These are phyloP conservation scores for Phytopythium ostracodes DNA, from an alignment of 352 stramenopile species.

Conservation along the genomic window DNA sequence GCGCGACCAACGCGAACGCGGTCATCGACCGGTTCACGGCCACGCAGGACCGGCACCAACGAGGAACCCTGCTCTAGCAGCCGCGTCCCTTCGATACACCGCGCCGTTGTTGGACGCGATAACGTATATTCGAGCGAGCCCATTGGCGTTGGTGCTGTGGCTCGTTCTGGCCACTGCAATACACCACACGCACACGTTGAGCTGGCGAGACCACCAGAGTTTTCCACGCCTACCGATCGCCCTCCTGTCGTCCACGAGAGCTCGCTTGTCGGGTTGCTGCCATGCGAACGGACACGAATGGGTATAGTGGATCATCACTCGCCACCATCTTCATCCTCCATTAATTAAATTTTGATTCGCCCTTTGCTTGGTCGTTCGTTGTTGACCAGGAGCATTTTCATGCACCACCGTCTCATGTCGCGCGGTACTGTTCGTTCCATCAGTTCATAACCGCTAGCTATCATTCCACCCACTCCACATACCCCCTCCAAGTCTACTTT, in stretches of 20 bases:
- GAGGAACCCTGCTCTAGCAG: slow-evolving; percentile 39
- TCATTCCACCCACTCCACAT: background rate
- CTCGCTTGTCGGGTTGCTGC: too few relatives aligned
- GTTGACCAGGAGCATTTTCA: background rate
- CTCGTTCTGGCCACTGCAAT: too few relatives aligned
- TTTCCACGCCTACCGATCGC: background rate
- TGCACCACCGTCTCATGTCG: background rate
- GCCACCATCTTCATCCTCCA: background rate
- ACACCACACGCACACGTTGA: background rate
- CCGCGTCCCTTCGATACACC: background rate
- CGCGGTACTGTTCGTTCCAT: background rate
- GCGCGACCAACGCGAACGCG: slow-evolving; percentile 67
- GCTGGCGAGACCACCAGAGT: background rate
- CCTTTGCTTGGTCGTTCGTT: too few relatives aligned
- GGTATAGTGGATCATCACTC: background rate
- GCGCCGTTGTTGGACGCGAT: background rate
- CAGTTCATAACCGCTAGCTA: background rate
- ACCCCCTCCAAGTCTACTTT: background rate
- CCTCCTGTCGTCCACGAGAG: background rate
- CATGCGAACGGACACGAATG: background rate
- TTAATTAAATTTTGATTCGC: too few relatives aligned
- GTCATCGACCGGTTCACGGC: slow-evolving; percentile 75
- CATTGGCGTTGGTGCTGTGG: background rate
- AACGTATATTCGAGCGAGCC: background rate
- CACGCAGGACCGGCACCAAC: slow-evolving; percentile 69